Percentiles rank a stretch among this genome's conserved stretches.
Evolutionary conservation across 106 monocot species (phyloP).

Genomic region (Agapanthus africanus): DNA sequence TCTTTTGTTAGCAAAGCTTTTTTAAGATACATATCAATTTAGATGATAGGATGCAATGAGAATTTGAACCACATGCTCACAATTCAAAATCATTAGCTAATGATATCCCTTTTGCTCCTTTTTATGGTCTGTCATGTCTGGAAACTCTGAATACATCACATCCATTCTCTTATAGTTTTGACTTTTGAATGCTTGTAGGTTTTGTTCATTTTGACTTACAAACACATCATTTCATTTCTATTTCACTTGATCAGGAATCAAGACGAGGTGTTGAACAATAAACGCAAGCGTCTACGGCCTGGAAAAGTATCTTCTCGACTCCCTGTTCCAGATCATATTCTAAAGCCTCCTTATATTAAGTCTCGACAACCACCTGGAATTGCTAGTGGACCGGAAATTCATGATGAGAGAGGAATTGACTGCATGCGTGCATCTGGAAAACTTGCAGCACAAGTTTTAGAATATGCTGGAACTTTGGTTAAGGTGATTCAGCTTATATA

Average conservation of each 20-base stretch:
- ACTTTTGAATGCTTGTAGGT: neutral
- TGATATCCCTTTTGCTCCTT: neutral
- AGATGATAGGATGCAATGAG: neutral
- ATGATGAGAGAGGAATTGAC: constrained; percentile 76
- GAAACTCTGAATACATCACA: neutral
- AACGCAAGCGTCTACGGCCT: constrained; percentile 55
- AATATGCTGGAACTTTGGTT: constrained; percentile 81
- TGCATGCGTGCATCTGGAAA: constrained; percentile 92
- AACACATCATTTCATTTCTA: neutral
- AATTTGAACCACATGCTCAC: neutral
- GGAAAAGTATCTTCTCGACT: constrained; percentile 89
- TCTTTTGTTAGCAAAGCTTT: neutral
- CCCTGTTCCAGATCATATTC: constrained; percentile 71
- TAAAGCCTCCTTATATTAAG: constrained; percentile 71
- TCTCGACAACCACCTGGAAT: constrained; percentile 62
- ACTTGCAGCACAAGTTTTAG: constrained; percentile 88
- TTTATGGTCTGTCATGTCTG: neutral
- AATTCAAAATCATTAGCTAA: neutral
- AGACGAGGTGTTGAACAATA: constrained; percentile 19
- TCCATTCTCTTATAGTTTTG: neutral
- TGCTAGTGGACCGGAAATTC: constrained; percentile 68
- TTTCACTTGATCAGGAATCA: constrained; percentile 35
- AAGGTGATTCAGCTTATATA: too few relatives aligned
- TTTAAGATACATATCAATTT: neutral
- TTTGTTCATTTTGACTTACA: neutral